Conservation (phyloP, 1,284 basidiomycete species). For the Gymnopus androsaceus region DNA sequence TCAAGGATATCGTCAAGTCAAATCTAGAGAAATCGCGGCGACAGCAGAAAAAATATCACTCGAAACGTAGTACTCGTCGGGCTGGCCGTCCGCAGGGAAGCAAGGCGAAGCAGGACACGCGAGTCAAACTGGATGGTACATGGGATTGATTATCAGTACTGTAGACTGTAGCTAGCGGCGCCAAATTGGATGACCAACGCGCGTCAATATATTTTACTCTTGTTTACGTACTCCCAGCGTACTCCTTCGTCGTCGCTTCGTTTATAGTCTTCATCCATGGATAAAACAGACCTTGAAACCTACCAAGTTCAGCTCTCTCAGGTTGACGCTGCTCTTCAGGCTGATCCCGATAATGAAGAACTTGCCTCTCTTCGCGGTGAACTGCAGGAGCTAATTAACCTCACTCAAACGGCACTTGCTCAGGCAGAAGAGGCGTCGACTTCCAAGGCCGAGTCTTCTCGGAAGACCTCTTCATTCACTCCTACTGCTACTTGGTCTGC, state of each 20-base stretch:
- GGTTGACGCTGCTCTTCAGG: constrained; percentile 82
- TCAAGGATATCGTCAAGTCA: constrained; percentile 62
- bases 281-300: constrained; percentile 80
- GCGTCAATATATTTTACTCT: constrained; percentile 8
- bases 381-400: constrained; percentile 86
- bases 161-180: not conserved
- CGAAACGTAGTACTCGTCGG: constrained; percentile 62
- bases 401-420: constrained; percentile 77
- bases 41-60: constrained; percentile 73
- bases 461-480: constrained; percentile 51
- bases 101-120: constrained; percentile 80
- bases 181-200: too few species aligned
- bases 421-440: constrained; percentile 61
- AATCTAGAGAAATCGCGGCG: constrained; percentile 67
- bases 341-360: constrained; percentile 84
- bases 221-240: not conserved
- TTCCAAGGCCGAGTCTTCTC: constrained; percentile 58
- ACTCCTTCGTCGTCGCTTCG: not conserved
- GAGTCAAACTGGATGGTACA: constrained; percentile 64
- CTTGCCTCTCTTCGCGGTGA: constrained; percentile 78
- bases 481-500: constrained; percentile 65
- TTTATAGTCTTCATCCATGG: constrained; percentile 45
- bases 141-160: constrained; percentile 52
- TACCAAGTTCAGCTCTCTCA: constrained; percentile 89
- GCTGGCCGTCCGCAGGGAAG: constrained; percentile 78